phyloP scores from a whole-genome alignment of 2,329 filamentous ascomycete genomes.

The Gnomoniopsis sp. region DNA sequence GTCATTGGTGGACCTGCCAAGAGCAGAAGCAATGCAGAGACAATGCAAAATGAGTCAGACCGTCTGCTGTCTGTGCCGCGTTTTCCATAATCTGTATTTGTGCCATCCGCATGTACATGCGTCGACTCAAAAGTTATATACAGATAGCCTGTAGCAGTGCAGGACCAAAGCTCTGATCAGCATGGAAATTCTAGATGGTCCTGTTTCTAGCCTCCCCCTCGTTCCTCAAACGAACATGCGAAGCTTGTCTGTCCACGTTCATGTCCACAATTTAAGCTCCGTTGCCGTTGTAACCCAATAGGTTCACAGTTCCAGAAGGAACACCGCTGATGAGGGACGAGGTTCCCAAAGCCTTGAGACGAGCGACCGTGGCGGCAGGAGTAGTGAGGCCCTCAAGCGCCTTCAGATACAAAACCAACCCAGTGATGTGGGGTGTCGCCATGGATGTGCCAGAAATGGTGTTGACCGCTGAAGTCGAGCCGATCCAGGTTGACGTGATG shows the following conservation, averaged over 20 bases:
- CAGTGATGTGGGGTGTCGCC: slow-evolving; percentile 59
- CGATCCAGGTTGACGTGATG: slow-evolving; percentile 41
- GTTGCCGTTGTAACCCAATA: slow-evolving; percentile 11
- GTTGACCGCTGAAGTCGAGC: slow-evolving; percentile 32
- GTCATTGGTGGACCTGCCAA: no score
- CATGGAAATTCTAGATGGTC: no score
- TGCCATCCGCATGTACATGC: no score
- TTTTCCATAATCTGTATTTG: no score
- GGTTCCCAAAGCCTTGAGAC: slow-evolving; percentile 6
- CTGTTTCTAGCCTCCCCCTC: no score
- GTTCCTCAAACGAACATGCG: background rate
- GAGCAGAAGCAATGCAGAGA: no score
- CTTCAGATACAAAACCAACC: slow-evolving; percentile 52
- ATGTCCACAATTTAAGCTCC: background rate
- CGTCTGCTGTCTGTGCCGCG: no score
- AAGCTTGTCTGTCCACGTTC: background rate
- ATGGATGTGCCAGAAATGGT: slow-evolving; percentile 58
- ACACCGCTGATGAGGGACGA: slow-evolving; percentile 3
- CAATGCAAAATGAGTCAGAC: no score
- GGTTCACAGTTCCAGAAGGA: slow-evolving; percentile 7
- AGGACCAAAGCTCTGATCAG: no score
- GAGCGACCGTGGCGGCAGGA: slow-evolving; percentile 1
- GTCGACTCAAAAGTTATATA: no score
- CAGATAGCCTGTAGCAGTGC: no score
- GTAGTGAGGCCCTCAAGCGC: slow-evolving; percentile 27